Evolutionary conservation across 129 eudicot genomes (phyloP).

Genomic region (Smallanthus sonchifolius): DNA sequence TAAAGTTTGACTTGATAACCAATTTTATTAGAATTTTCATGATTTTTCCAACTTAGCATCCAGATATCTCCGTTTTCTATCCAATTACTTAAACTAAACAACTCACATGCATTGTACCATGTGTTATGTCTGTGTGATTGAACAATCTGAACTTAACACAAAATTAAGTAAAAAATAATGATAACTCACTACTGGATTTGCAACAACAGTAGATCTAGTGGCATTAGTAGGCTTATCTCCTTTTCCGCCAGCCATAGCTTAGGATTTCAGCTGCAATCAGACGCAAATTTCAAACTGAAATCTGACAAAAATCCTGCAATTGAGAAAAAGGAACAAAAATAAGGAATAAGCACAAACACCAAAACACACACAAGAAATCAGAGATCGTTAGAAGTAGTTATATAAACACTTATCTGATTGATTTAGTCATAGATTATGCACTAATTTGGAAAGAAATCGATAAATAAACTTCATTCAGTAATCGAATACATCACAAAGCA

Average conservation of each 20-base stretch:
- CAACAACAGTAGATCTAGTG: conserved; percentile 17
- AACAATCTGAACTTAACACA: background rate
- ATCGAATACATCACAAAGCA: no score
- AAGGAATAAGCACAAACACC: no score
- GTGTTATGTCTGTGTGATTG: background rate
- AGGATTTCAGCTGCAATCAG: conserved; percentile 16
- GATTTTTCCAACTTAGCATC: background rate
- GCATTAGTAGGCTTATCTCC: conserved; percentile 23
- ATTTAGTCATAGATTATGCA: no score
- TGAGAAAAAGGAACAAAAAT: no score
- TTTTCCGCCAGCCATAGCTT: conserved; percentile 23
- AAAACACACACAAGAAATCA: no score
- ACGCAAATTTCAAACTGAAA: background rate
- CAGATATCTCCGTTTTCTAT: background rate
- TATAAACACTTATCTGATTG: no score
- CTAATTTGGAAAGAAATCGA: no score
- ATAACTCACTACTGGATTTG: conserved; percentile 26
- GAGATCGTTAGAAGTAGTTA: no score
- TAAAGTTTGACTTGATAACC: background rate
- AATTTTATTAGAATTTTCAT: background rate
- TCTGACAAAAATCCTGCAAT: no score
- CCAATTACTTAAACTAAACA: conserved; percentile 3
- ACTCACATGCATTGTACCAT: background rate
- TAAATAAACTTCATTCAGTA: no score
- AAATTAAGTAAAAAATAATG: background rate